Evolutionary conservation across 768 basidiomycete species (phyloP).

Genomic region (Pholiota molesta): DNA sequence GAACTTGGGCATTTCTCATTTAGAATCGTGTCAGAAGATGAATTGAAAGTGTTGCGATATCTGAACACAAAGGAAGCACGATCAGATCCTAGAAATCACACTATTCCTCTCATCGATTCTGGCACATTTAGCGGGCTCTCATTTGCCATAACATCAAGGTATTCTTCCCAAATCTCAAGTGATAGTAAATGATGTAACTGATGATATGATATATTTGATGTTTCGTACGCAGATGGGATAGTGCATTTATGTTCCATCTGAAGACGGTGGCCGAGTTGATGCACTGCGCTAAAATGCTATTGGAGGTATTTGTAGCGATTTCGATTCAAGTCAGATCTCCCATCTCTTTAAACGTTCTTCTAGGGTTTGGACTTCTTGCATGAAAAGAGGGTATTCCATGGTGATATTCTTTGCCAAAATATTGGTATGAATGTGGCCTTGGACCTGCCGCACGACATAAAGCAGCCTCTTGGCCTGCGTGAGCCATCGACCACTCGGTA

Average conservation of each 20-base stretch:
- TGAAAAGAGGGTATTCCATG: conserved; percentile 18
- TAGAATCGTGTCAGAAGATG: background rate
- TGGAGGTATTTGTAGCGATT: background rate
- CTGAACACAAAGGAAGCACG: conserved; percentile 17
- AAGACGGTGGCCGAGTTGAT: background rate
- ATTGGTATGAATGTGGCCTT: conserved; percentile 15
- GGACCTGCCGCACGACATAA: background rate
- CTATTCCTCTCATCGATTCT: conserved; percentile 20
- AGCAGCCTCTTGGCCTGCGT: background rate
- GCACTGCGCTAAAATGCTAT: background rate
- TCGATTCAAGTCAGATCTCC: no score
- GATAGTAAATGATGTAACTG: background rate
- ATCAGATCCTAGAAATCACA: conserved; percentile 23
- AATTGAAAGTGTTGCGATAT: background rate
- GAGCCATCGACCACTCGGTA: conserved; percentile 5
- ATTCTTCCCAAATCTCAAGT: background rate
- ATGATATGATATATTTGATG: no score
- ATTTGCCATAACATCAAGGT: background rate
- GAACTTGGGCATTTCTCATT: background rate
- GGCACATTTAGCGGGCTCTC: conserved; percentile 15
- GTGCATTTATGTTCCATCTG: background rate
- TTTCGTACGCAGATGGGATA: background rate
- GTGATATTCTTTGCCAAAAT: conserved; percentile 17
- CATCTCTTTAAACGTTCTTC: background rate
- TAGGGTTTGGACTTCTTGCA: conserved; percentile 12